A percentile compares a stretch with the other conserved stretches of the same genome.
phyloP scores from a whole-genome alignment of 2,329 filamentous ascomycete genomes.

The Diaporthe caulivora region DNA sequence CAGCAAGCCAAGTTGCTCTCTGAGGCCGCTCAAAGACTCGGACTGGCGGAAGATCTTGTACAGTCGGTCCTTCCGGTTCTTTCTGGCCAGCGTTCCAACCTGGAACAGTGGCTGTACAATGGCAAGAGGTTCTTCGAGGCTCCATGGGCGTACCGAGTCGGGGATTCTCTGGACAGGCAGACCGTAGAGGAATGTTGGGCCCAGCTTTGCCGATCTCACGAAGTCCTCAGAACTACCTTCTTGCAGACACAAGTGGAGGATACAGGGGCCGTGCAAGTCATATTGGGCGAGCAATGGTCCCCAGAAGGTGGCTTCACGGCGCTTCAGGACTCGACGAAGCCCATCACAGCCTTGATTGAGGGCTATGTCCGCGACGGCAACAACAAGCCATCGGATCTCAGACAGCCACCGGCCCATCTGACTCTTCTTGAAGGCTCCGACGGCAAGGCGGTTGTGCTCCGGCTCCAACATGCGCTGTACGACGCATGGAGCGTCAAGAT shows the following conservation, averaged over 20 bases:
- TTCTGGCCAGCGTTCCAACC: slow-evolving; percentile 41
- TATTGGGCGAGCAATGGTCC: slow-evolving; percentile 27
- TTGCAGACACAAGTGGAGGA: not conserved
- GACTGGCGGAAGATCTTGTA: slow-evolving; percentile 9
- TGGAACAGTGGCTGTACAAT: slow-evolving; percentile 43
- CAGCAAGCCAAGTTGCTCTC: slow-evolving; percentile 15
- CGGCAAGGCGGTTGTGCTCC: slow-evolving; percentile 43
- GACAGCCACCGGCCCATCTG: slow-evolving; percentile 40
- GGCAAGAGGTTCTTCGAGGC: slow-evolving; percentile 46
- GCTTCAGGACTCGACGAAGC: slow-evolving; percentile 11
- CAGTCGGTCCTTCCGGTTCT: slow-evolving; percentile 41
- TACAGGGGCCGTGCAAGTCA: slow-evolving; percentile 36
- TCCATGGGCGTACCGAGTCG: slow-evolving; percentile 44
- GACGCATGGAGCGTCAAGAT: slow-evolving; percentile 47
- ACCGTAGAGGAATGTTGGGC: slow-evolving; percentile 33
- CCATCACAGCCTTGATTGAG: slow-evolving; percentile 20
- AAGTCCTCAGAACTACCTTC: slow-evolving; percentile 40
- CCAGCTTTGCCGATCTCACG: slow-evolving; percentile 35
- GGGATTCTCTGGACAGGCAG: slow-evolving; percentile 35
- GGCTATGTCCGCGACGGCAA: slow-evolving; percentile 39
- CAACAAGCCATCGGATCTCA: slow-evolving; percentile 38
- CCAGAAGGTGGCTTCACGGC: not conserved
- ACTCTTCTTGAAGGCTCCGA: slow-evolving; percentile 41
- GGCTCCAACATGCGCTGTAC: slow-evolving; percentile 44
- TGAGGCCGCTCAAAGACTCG: not conserved